Percentiles rank a stretch among this genome's conserved stretches.
These are phyloP conservation scores for Exophiala calicioides DNA, from an alignment of 2,329 filamentous ascomycete genomes.

Conservation along the genomic window DNA sequence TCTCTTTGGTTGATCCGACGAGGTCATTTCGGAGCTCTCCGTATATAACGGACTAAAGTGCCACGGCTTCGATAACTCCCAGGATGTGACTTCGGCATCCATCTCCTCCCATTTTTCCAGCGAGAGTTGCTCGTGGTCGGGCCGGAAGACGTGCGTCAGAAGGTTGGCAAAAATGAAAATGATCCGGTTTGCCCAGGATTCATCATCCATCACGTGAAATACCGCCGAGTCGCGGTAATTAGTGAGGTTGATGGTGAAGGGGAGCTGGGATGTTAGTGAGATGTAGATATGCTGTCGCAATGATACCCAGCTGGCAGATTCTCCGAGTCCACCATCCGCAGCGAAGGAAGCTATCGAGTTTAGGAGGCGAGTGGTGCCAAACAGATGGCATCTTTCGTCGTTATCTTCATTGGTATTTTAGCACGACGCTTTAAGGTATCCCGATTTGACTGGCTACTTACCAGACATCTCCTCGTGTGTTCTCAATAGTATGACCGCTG, in stretches of 20 bases:
- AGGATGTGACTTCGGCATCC: conserved; percentile 14
- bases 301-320: conserved; percentile 47
- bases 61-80: conserved; percentile 22
- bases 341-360: conserved; percentile 43
- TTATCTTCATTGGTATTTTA: conserved; percentile 11
- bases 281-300: conserved; percentile 46
- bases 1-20: neutral
- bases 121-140: conserved; percentile 8
- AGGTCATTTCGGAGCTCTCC: neutral
- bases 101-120: conserved; percentile 16
- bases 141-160: conserved; percentile 30
- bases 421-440: neutral
- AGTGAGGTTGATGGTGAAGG: conserved; percentile 40
- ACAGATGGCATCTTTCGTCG: conserved; percentile 41
- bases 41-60: conserved; percentile 22
- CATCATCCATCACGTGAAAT: conserved; percentile 41
- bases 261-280: conserved; percentile 40
- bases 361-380: conserved; percentile 43
- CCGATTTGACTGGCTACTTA: conserved; percentile 1
- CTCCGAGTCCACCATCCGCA: conserved; percentile 42
- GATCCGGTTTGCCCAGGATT: conserved; percentile 41
- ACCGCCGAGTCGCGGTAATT: conserved; percentile 43
- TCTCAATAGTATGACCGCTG: conserved; percentile 52
- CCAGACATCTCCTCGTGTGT: conserved; percentile 49
- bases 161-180: conserved; percentile 44